Conservation (phyloP, 2,329 filamentous ascomycete genomes). For the Aspergillus terreus region DNA sequence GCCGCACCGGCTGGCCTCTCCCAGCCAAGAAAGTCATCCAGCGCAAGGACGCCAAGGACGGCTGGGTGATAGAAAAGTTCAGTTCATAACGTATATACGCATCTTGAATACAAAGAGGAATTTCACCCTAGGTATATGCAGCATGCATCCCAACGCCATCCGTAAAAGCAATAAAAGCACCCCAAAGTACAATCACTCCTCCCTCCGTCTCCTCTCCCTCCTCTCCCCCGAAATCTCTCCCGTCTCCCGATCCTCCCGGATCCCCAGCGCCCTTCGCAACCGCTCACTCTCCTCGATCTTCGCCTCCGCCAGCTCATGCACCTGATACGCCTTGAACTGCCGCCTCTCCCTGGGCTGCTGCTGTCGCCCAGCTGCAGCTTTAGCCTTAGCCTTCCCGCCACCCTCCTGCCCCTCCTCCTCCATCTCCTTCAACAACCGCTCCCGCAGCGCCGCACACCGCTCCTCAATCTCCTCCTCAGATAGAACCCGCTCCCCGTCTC, state of each 20-base stretch:
- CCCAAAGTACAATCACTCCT: slow-evolving; percentile 15
- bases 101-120: too few relatives aligned
- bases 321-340: slow-evolving; percentile 83
- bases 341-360: slow-evolving; percentile 26
- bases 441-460: slow-evolving; percentile 63
- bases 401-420: slow-evolving; percentile 44
- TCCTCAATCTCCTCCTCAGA: slow-evolving; percentile 90
- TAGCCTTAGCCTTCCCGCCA: slow-evolving; percentile 1
- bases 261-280: slow-evolving; percentile 79
- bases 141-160: not conserved
- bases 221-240: slow-evolving; percentile 55
- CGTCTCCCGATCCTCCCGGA: slow-evolving; percentile 79
- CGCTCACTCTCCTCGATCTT: slow-evolving; percentile 95
- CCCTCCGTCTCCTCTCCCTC: slow-evolving; percentile 7
- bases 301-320: slow-evolving; percentile 91
- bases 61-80: slow-evolving; percentile 68
- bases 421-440: slow-evolving; percentile 58
- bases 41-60: slow-evolving; percentile 65
- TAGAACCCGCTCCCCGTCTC: slow-evolving; percentile 33
- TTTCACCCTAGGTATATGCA: not conserved
- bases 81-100: slow-evolving; percentile 23
- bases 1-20: slow-evolving; percentile 75
- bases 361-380: slow-evolving; percentile 7
- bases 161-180: slow-evolving; percentile 5
- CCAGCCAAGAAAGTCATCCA: slow-evolving; percentile 82